Base-by-base conservation (phyloP, 805 yeast species). In the Saccharomyces eubayanus region DNA sequence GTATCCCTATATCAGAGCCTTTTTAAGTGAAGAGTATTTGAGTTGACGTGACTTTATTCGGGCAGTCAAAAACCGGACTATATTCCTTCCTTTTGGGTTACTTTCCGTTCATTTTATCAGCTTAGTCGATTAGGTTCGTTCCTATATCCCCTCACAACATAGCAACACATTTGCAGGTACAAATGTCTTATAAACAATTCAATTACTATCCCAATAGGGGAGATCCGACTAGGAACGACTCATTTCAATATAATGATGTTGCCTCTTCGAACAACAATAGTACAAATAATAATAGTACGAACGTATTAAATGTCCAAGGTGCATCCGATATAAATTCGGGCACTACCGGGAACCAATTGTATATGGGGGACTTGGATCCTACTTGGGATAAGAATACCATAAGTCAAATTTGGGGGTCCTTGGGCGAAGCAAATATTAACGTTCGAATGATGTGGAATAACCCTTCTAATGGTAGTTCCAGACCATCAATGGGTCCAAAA, bases 361-460 rank as follows among this genome's bases (percentile, higher is more conserved):
- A 91, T 86, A 91, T 90, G 96, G 97, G 97, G 24, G 97, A 89
- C 62, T 72, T 90, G 47, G 96, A 89, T 60, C 87, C 87, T 9
- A 74, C 79, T 66, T 87, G 96, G 90, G 88, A 86, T 56, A 97
- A 90, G 65, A 67, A 72, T 43, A 73, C 79, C 11, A 78, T 91
- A 51, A 76, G 75, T 49, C 79, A 80, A 55, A 78, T 90, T 48
- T 90, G 96, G 97, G 67, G 77, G 3, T 62, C 77, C 27, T 70
- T 84, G 11, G 89, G 94, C n/a, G 88, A 85, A 58, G 74, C 73
- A 24, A 64, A 71, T 12, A 74, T 73, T 70, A 84, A 63, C 16
- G 82, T 89, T 50, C 89, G 86, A 67, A 71, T 90, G 61, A 87
- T 89, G 61, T 80, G 82, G 61, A 94, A 87, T 68, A 82, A 78